phyloP scores from a whole-genome alignment of 345 rosid species.

The Euphorbia tirucalli region DNA sequence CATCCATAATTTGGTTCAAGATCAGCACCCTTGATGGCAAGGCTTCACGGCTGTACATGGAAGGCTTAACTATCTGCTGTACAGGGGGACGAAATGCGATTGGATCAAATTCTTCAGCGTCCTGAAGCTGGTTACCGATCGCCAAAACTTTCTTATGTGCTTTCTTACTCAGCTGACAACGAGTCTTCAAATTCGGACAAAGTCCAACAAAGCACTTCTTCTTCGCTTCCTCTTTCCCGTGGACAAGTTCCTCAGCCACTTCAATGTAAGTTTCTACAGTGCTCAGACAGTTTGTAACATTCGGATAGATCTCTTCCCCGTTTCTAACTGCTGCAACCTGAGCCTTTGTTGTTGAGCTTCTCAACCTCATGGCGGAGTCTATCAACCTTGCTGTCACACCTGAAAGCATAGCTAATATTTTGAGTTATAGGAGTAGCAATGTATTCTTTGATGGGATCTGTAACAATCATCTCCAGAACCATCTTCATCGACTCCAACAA shows the following conservation, averaged over 20 bases:
- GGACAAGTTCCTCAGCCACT: too few species aligned
- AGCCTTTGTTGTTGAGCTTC: background rate
- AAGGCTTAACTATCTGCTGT: background rate
- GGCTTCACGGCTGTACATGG: background rate
- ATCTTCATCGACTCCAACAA: too few species aligned
- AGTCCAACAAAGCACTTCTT: too few species aligned
- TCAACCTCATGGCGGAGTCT: background rate
- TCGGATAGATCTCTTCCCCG: background rate
- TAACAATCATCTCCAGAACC: background rate
- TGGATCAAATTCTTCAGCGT: background rate
- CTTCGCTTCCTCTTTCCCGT: too few species aligned
- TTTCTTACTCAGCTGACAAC: too few species aligned
- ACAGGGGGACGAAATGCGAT: background rate
- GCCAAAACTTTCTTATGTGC: too few species aligned
- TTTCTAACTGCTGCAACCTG: background rate
- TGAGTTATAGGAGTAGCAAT: background rate
- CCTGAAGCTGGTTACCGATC: too few species aligned
- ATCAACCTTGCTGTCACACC: background rate
- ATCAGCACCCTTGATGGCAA: slow-evolving; percentile 2
- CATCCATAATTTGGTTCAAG: too few species aligned
- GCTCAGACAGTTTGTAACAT: too few species aligned
- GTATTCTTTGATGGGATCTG: background rate
- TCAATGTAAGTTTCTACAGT: too few species aligned
- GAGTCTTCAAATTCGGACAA: too few species aligned
- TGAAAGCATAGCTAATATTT: background rate